A percentile compares a stretch with the other conserved stretches of the same genome.
These are phyloP conservation scores for Coleophoma cylindrospora DNA, from an alignment of 2,329 filamentous ascomycete species.

Conservation along the genomic window DNA sequence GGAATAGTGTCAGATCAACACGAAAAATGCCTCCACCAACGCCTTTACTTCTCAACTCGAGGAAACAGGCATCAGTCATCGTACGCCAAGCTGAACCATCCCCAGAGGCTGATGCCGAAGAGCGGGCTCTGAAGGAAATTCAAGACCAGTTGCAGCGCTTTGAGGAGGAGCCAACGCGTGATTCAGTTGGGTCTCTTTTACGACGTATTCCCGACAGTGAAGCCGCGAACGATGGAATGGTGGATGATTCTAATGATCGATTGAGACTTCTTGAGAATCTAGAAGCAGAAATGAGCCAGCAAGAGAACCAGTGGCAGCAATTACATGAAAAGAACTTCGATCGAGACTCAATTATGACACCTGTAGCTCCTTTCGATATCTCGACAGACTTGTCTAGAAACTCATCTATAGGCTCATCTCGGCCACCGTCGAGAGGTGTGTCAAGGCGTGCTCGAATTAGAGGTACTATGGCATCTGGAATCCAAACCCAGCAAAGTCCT, in stretches of 20 bases:
- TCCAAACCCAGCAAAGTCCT: slow-evolving; percentile 21
- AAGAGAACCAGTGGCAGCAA: slow-evolving; percentile 55
- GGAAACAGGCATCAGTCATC: slow-evolving; percentile 36
- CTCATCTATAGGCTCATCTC: slow-evolving; percentile 25
- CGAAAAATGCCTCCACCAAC: slow-evolving; percentile 53
- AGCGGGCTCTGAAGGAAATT: slow-evolving; percentile 22
- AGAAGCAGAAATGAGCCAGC: slow-evolving; percentile 55
- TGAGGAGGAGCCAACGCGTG: slow-evolving; percentile 19
- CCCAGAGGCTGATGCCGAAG: slow-evolving; percentile 18
- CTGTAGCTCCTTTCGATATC: slow-evolving; percentile 9
- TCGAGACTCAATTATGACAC: slow-evolving; percentile 23
- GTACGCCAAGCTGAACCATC: slow-evolving; percentile 29
- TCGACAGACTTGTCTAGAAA: slow-evolving; percentile 9
- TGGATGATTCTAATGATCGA: slow-evolving; percentile 6
- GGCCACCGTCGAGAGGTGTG: slow-evolving; percentile 32
- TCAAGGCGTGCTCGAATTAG: slow-evolving; percentile 33
- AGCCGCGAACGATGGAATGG: not conserved
- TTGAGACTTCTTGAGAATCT: slow-evolving; percentile 47
- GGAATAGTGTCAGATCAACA: slow-evolving; percentile 36
- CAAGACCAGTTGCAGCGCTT: slow-evolving; percentile 25
- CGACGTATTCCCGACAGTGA: slow-evolving; percentile 14
- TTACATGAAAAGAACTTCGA: slow-evolving; percentile 45
- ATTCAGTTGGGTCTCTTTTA: slow-evolving; percentile 20
- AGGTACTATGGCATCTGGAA: slow-evolving; percentile 22
- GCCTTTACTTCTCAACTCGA: slow-evolving; percentile 40